Evolutionary conservation across 2,329 filamentous ascomycete species (phyloP).

Genomic region (Ophiostoma montium): DNA sequence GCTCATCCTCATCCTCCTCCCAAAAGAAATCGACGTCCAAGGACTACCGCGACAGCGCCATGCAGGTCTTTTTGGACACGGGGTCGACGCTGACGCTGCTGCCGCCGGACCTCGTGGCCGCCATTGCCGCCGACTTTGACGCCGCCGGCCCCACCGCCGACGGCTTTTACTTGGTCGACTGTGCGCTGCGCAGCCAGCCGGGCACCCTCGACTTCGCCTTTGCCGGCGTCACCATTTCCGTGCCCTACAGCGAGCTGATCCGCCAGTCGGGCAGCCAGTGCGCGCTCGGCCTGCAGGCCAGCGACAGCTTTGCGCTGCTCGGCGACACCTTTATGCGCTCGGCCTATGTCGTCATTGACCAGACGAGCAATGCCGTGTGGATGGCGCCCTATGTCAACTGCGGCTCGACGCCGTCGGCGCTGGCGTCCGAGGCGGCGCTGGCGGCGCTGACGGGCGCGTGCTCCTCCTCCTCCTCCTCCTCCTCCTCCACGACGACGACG

Average conservation of each 20-base stretch:
- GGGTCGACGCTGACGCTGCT: conserved; percentile 56
- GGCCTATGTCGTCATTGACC: conserved; percentile 40
- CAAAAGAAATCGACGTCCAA: too few species aligned
- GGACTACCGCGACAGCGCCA: conserved; percentile 23
- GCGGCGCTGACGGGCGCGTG: conserved; percentile 11
- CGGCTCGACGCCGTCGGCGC: conserved; percentile 29
- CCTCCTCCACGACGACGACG: background rate
- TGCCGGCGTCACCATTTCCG: conserved; percentile 30
- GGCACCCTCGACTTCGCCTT: conserved; percentile 34
- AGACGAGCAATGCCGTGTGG: conserved; percentile 32
- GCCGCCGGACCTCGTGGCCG: conserved; percentile 38
- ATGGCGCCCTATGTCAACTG: conserved; percentile 38
- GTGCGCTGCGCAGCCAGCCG: conserved; percentile 21
- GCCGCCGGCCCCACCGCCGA: conserved; percentile 22
- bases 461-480: background rate
- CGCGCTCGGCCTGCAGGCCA: conserved; percentile 35
- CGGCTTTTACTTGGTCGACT: conserved; percentile 34
- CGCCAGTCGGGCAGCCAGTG: conserved; percentile 25
- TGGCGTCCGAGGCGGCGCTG: conserved; percentile 1
- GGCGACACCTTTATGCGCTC: conserved; percentile 44
- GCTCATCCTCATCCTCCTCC: conserved; percentile 11
- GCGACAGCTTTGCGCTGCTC: conserved; percentile 34
- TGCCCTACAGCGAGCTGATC: conserved; percentile 36
- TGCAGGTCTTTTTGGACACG: conserved; percentile 54
- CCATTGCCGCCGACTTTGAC: conserved; percentile 36